Conservation (phyloP, 106 monocot genomes). For the Platanthera zijinensis region DNA sequence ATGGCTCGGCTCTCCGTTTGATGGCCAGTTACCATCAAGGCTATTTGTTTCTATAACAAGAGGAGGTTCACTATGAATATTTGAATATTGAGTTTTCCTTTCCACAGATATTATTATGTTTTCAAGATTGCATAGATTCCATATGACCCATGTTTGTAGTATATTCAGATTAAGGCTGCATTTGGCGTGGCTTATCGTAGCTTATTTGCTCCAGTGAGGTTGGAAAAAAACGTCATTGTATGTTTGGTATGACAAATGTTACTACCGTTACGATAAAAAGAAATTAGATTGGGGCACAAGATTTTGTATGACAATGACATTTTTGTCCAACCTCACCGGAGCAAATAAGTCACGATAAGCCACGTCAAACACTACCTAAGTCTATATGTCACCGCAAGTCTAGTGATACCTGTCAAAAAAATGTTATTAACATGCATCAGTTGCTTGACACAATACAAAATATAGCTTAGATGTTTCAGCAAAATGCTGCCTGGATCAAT, state of each 20-base stretch:
- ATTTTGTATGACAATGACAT: no score
- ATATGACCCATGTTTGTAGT: conserved; percentile 53
- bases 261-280: no score
- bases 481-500: conserved; percentile 50
- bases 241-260: no score
- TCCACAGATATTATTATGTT: conserved; percentile 81
- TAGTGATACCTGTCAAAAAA: not conserved
- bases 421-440: not conserved
- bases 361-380: no score
- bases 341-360: no score
- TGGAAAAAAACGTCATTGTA: no score
- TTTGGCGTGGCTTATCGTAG: no score
- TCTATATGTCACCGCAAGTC: conserved; percentile 73
- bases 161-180: conserved; percentile 45
- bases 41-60: conserved; percentile 35
- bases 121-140: conserved; percentile 23
- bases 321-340: no score
- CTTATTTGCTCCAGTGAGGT: no score
- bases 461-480: not conserved
- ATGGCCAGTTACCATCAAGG: not conserved
- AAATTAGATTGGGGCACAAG: no score
- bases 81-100: conserved; percentile 66
- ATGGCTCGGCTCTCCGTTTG: conserved; percentile 22
- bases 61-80: conserved; percentile 68
- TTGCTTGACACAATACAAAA: not conserved